Conservation (phyloP, 306 rosid species). For the Vigna angularis region DNA sequence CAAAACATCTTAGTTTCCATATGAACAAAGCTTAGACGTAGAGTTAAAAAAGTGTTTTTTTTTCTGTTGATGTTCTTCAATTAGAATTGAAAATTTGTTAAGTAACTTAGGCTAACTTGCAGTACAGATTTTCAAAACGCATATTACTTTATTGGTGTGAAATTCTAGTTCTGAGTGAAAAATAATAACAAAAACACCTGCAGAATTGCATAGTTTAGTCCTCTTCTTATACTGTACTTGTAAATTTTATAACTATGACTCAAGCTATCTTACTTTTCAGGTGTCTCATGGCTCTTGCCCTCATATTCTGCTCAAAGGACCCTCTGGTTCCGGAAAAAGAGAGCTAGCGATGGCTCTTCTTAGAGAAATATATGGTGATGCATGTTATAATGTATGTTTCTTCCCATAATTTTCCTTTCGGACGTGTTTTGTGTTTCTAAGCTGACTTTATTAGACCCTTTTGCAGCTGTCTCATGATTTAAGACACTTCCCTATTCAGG, state of each 20-base stretch:
- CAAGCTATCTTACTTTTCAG: slow-evolving; percentile 50
- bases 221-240: slow-evolving; percentile 6
- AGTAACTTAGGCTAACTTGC: background rate
- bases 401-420: slow-evolving; percentile 20
- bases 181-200: background rate
- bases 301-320: slow-evolving; percentile 79
- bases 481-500: slow-evolving; percentile 79
- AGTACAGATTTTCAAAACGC: background rate
- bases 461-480: slow-evolving; percentile 81
- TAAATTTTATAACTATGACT: slow-evolving; percentile 1
- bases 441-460: slow-evolving; percentile 39
- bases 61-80: background rate
- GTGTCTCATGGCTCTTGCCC: slow-evolving; percentile 63
- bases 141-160: background rate
- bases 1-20: background rate
- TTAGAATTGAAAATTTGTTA: background rate
- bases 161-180: background rate
- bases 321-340: slow-evolving; percentile 76
- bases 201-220: background rate
- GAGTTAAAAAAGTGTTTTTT: background rate
- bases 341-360: slow-evolving; percentile 76
- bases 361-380: slow-evolving; percentile 76
- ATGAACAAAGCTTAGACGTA: background rate
- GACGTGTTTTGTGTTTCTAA: slow-evolving; percentile 23
- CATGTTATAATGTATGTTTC: slow-evolving; percentile 70